Evolutionary conservation across 305 asterid species (phyloP), one percentile per base, ranked within the genome.

Genomic region (Fraxinus nigra): DNA sequence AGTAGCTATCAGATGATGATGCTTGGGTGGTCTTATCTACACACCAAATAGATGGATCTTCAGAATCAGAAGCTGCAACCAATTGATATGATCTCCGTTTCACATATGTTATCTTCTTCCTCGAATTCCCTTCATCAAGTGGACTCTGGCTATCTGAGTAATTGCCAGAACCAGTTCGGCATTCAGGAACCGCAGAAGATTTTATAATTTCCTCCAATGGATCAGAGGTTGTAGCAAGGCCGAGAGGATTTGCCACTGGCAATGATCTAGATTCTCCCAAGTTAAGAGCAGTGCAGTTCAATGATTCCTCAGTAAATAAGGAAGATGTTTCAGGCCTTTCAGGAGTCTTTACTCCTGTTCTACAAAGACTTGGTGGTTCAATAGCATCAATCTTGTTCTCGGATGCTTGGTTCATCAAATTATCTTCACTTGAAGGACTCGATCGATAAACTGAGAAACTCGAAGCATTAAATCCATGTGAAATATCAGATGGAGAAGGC

Each of bases 41-140:
- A 82, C 79, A 82, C 35, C 43, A 65, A 51, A 16, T 61, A 43
- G 88, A 70, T 59, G 35, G 69, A 78, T 87, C 92, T 43, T 80
- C 81, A 80, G 91, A 78, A 83, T 79, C 85, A 32, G 97, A 83
- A 85, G 96, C 86, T 51, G 98, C 98, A 87, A 94, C 91, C 89
- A 97, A 87, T 85, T 92, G 98, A 87, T 94, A 87, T 30, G 93
- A 91, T 88, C 87, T 91, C 87, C 90, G 90, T 92, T 92, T 94
- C 75, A 92, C 90, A 84, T 93, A 92, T 7, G 78, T 83, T 74
- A 93, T 82, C 84, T 87, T 87, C 88, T 90, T 91, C 85, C 82
- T 82, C 14, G 82, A 67, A 79, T 78, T 87, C 73, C 84, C 89
- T 80, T 89, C 93, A 67, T 82, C 93, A 73, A 70, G 82, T 78